Evolutionary conservation across 371 early-diverging fungal species (phyloP).

Genomic region (Lichtheimia hyalospora): DNA sequence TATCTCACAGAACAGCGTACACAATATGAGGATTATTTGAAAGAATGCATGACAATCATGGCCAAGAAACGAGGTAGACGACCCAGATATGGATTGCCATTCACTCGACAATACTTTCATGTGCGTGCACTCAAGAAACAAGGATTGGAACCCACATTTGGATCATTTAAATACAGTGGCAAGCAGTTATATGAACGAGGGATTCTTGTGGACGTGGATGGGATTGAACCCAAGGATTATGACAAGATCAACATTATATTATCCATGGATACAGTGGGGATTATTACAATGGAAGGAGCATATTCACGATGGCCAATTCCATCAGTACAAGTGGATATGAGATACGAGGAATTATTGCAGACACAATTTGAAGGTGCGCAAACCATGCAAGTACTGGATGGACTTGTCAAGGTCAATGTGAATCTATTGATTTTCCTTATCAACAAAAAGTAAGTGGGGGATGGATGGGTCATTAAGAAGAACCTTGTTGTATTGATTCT

Average conservation of each 20-base stretch:
- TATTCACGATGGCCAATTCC: constrained; percentile 78
- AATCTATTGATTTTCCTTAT: constrained; percentile 92
- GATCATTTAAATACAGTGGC: constrained; percentile 97
- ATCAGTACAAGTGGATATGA: constrained; percentile 76
- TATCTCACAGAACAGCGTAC: constrained; percentile 86
- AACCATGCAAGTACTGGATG: constrained; percentile 87
- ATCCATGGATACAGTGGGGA: constrained; percentile 89
- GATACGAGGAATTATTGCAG: constrained; percentile 93
- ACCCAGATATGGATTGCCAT: constrained; percentile 74
- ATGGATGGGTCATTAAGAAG: background rate
- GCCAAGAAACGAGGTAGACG: constrained; percentile 79
- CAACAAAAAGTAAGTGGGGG: constrained; percentile 88
- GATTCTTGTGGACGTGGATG: constrained; percentile 83
- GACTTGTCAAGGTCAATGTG: constrained; percentile 91
- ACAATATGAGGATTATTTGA: constrained; percentile 88
- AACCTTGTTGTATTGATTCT: background rate
- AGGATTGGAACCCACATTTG: constrained; percentile 93
- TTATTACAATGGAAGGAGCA: constrained; percentile 85
- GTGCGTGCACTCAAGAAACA: constrained; percentile 78
- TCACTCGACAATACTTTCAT: constrained; percentile 94
- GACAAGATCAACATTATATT: constrained; percentile 88
- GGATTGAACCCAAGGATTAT: constrained; percentile 80
- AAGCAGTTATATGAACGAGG: constrained; percentile 91
- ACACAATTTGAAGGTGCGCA: constrained; percentile 90
- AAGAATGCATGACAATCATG: constrained; percentile 85